phyloP scores from a whole-genome alignment of 768 basidiomycete genomes.

The Boletus vinaceobasis region DNA sequence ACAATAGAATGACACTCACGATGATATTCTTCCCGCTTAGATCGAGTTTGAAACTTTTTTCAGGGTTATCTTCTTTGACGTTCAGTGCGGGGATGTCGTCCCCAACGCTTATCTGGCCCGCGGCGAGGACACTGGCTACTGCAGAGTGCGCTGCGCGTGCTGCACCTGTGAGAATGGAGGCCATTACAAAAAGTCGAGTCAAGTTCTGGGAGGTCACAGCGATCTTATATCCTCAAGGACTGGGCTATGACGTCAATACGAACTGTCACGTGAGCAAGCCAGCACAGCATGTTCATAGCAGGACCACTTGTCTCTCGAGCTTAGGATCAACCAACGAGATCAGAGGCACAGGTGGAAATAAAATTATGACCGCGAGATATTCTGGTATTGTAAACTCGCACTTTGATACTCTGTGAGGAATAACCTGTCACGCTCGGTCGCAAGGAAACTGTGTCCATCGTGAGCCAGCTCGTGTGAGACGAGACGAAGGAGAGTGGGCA shows the following conservation, averaged over 20 bases:
- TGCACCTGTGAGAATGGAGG: conserved; percentile 44
- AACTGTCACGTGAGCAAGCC: neutral
- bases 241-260: neutral
- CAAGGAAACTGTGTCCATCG: conserved; percentile 62
- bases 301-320: neutral
- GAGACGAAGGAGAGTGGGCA: conserved; percentile 5
- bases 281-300: neutral
- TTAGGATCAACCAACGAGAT: neutral
- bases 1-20: conserved; percentile 35
- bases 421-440: conserved; percentile 63
- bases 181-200: conserved; percentile 34
- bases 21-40: conserved; percentile 62
- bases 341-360: neutral
- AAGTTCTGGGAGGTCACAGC: neutral
- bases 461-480: neutral
- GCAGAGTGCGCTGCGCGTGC: conserved; percentile 55
- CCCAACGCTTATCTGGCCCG: conserved; percentile 39
- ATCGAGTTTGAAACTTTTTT: conserved; percentile 39
- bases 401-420: conserved; percentile 80
- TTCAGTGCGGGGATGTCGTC: conserved; percentile 44
- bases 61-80: conserved; percentile 60
- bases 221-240: neutral
- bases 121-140: conserved; percentile 46
- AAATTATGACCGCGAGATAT: conserved; percentile 65
- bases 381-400: conserved; percentile 76